A percentile compares a stretch with the other conserved stretches of the same genome.
Evolutionary conservation across 306 rosid species (phyloP).

Genomic region (Casuarina cunninghamiana): DNA sequence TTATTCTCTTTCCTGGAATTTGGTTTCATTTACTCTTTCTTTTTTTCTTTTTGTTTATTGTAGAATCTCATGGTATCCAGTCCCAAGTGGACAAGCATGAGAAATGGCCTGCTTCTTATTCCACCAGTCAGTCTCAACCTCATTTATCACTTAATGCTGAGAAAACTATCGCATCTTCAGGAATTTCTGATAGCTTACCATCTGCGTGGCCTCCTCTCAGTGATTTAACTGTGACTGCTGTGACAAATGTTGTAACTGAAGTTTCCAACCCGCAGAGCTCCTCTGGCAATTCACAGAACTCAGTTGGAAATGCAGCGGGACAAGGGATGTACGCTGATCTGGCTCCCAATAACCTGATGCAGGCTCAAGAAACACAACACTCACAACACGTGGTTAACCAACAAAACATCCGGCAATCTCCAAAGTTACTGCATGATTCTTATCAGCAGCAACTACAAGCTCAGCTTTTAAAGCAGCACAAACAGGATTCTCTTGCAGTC

Average conservation of each 20-base stretch:
- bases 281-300: not conserved
- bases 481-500: not conserved
- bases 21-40: not conserved
- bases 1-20: not conserved
- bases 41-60: not conserved
- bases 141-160: not conserved
- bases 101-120: not conserved
- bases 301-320: not conserved
- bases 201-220: not conserved
- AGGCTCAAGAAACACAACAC: not conserved
- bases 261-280: not conserved
- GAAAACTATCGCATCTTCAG: not conserved
- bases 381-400: not conserved
- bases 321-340: not conserved
- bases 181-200: not conserved
- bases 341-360: not conserved
- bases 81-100: constrained; percentile 4
- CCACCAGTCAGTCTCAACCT: not conserved
- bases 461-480: not conserved
- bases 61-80: not conserved
- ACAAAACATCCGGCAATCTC: not conserved
- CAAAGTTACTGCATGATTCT: constrained; percentile 1
- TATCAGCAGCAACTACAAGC: not conserved
- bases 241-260: not conserved
- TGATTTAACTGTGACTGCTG: not conserved